Evolutionary conservation across 1,284 basidiomycete genomes (phyloP), one percentile per base, ranked within the genome.

Genomic region (Fomitopsis pinicola): DNA sequence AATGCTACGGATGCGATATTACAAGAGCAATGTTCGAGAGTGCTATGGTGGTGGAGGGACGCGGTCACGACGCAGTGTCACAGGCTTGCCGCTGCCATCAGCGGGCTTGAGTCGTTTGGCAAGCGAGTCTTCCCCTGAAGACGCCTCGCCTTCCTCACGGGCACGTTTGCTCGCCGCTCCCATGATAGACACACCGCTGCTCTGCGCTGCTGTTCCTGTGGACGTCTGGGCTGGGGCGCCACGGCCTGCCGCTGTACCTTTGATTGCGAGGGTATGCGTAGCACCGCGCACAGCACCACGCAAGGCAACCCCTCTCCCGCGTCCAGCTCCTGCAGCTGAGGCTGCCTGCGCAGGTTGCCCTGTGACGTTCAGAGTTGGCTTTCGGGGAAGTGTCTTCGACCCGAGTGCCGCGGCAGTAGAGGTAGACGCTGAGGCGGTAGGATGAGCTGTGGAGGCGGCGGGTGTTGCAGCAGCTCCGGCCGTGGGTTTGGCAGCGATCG

Each of bases 91-190:
- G 6, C 64, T 66, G 33, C 67, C 68, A 12, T 69, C 72, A 22
- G 82, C 81, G 55, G 87, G 84, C 71, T 89, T 91, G 62, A 90
- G 65, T 42, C 89, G 82, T 68, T 92, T 92, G 0, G 83, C 87
- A 19, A 91, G 76, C 5, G 88, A 84, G 65, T 86, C 85, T 38
- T 86, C 86, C n/a, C 52, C 52, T 0, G 72, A 63, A 1, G 77
- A 46, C 1, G 72, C 64, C 26, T 79, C 74, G 19, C 75, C 79
- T 44, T 87, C 84, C 59, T 90, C 89, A 22, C 88, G 79, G 44
- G 83, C 80, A 22, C 89, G 82, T 67, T 92, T 92, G 22, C 69
- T 76, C 14, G 87, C 86, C 12, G 87, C 88, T 19, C 88, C 88
- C 67, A 85, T 81, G 57, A 90, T 89, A 5, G 82, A 82, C 42